These are phyloP conservation scores for Phascolomyces articulosus DNA, from an alignment of 371 early-diverging fungal genomes.

Conservation along the genomic window DNA sequence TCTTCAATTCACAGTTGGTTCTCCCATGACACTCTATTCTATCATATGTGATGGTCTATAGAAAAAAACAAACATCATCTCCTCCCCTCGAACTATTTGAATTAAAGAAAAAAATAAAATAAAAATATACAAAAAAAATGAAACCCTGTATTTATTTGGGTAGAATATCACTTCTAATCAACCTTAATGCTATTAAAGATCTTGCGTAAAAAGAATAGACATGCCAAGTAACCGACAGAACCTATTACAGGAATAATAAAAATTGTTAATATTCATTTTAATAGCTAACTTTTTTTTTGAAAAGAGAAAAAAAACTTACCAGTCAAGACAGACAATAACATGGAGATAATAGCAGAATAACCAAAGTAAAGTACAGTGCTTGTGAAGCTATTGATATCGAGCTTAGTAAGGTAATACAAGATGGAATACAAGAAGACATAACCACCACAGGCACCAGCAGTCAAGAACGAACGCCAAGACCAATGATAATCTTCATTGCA, in stretches of 20 bases:
- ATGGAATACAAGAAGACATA: conserved; percentile 89
- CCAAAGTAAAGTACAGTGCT: conserved; percentile 91
- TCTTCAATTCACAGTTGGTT: no score
- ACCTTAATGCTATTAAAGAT: conserved; percentile 88
- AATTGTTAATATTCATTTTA: no score
- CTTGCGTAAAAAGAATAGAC: conserved; percentile 77
- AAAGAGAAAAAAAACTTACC: conserved; percentile 32
- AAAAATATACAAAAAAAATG: no score
- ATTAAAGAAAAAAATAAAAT: no score
- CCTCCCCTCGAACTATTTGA: no score
- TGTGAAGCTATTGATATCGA: conserved; percentile 74
- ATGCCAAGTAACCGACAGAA: conserved; percentile 78
- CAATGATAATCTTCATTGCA: conserved; percentile 94
- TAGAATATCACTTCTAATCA: conserved; percentile 45
- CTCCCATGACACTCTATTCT: no score
- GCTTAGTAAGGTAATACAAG: conserved; percentile 76
- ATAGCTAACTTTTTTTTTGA: neutral
- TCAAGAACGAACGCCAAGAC: conserved; percentile 95
- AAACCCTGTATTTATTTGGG: neutral
- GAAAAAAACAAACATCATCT: no score
- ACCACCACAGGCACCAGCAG: conserved; percentile 83
- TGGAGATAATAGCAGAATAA: conserved; percentile 80
- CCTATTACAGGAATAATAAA: no score
- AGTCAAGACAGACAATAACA: conserved; percentile 77
- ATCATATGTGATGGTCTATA: no score